phyloP scores from a whole-genome alignment of 1,284 basidiomycete species.

The Cryptococcus sp. region DNA sequence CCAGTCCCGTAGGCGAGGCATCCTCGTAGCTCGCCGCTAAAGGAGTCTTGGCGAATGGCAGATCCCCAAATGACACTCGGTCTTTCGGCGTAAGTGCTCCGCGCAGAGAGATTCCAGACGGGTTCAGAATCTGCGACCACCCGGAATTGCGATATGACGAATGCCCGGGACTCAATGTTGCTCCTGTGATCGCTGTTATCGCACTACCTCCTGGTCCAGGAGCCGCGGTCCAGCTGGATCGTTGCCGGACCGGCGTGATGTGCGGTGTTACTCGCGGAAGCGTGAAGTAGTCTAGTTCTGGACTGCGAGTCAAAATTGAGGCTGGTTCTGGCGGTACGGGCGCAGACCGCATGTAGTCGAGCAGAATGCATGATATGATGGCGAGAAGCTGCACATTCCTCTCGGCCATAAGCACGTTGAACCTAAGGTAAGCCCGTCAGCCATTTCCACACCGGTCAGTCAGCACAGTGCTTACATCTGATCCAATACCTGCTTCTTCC shows the following conservation, averaged over 20 bases:
- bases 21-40: slow-evolving; percentile 25
- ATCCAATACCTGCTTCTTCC: slow-evolving; percentile 43
- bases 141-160: slow-evolving; percentile 38
- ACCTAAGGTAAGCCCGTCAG: slow-evolving; percentile 55
- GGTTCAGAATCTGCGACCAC: slow-evolving; percentile 46
- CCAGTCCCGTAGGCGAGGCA: slow-evolving; percentile 19
- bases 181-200: too few species aligned
- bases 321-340: slow-evolving; percentile 28
- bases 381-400: slow-evolving; percentile 82
- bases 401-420: slow-evolving; percentile 63
- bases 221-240: slow-evolving; percentile 4
- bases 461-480: slow-evolving; percentile 27
- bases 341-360: slow-evolving; percentile 47
- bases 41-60: slow-evolving; percentile 28
- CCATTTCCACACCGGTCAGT: neutral
- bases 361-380: slow-evolving; percentile 69
- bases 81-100: slow-evolving; percentile 41
- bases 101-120: slow-evolving; percentile 37
- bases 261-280: slow-evolving; percentile 24
- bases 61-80: slow-evolving; percentile 34
- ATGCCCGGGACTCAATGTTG: slow-evolving; percentile 17
- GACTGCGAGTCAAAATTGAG: slow-evolving; percentile 29
- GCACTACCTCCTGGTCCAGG: neutral
- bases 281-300: slow-evolving; percentile 49
- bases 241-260: slow-evolving; percentile 14